Evolutionary conservation across 2,329 filamentous ascomycete genomes (phyloP).

Genomic region (Huntiella decipiens): DNA sequence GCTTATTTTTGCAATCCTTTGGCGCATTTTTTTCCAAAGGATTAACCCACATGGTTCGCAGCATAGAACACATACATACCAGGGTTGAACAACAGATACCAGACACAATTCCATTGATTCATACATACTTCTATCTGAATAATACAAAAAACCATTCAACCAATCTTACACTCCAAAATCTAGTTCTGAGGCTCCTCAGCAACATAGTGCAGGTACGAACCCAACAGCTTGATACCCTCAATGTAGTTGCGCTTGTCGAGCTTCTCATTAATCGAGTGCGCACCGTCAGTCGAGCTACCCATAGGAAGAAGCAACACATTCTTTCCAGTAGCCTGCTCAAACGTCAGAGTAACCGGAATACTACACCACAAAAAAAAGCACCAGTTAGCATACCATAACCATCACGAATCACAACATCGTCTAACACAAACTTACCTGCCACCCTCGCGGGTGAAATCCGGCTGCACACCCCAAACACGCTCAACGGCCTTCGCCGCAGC

Average conservation of each 20-base stretch:
- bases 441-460: conserved; percentile 90
- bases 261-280: conserved; percentile 97
- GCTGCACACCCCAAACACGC: conserved; percentile 80
- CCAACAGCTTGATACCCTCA: conserved; percentile 88
- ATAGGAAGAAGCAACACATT: conserved; percentile 90
- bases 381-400: conserved; percentile 11
- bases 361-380: conserved; percentile 23
- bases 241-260: conserved; percentile 95
- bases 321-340: conserved; percentile 95
- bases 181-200: conserved; percentile 56
- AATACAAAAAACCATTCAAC: no score
- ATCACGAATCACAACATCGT: no score
- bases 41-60: no score
- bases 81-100: no score
- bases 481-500: conserved; percentile 92
- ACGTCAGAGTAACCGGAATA: conserved; percentile 91
- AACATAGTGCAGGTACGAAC: conserved; percentile 89
- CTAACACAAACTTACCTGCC: conserved; percentile 42
- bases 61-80: no score
- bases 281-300: conserved; percentile 91
- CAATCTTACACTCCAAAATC: neutral
- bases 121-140: no score
- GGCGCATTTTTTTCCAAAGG: no score
- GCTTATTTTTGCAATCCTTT: no score
- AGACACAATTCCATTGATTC: no score